phyloP scores from a whole-genome alignment of 768 basidiomycete species.

The Gymnopilus junonius region DNA sequence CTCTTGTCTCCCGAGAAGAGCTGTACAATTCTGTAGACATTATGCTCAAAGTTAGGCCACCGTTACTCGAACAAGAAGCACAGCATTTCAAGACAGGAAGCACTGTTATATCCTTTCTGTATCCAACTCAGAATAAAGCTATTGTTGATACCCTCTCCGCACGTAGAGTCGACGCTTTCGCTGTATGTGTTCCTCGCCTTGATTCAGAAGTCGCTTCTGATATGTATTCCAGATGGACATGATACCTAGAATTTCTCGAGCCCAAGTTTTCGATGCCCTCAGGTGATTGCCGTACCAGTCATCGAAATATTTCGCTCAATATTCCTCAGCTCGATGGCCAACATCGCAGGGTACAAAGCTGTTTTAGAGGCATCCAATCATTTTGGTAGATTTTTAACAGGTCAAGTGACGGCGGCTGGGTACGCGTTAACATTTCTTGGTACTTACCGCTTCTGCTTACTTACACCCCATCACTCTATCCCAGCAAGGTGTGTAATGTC shows the following conservation, averaged over 20 bases:
- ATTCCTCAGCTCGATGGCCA: slow-evolving; percentile 80
- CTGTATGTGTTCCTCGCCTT: slow-evolving; percentile 38
- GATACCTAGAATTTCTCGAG: slow-evolving; percentile 90
- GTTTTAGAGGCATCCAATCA: slow-evolving; percentile 89
- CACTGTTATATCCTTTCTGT: slow-evolving; percentile 83
- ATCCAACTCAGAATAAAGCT: slow-evolving; percentile 80
- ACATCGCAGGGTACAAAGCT: slow-evolving; percentile 92
- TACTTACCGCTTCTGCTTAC: slow-evolving; percentile 3
- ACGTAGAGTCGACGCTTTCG: slow-evolving; percentile 73
- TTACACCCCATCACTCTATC: neutral
- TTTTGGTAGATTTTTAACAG: slow-evolving; percentile 88
- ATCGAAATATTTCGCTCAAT: slow-evolving; percentile 6
- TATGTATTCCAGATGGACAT: slow-evolving; percentile 67
- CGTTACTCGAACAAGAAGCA: slow-evolving; percentile 64
- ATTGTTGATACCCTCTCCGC: slow-evolving; percentile 73
- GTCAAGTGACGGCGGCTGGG: slow-evolving; percentile 92
- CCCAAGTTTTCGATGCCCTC: slow-evolving; percentile 88
- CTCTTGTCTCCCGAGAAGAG: slow-evolving; percentile 72
- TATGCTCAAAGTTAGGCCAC: slow-evolving; percentile 85
- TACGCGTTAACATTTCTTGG: slow-evolving; percentile 39
- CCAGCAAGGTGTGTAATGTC: slow-evolving; percentile 33
- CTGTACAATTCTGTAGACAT: slow-evolving; percentile 75
- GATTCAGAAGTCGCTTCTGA: neutral
- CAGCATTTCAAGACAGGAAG: slow-evolving; percentile 69
- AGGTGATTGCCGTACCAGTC: slow-evolving; percentile 49